phyloP scores from a whole-genome alignment of 2,329 filamentous ascomycete species.

The Leptosphaerulina australis region DNA sequence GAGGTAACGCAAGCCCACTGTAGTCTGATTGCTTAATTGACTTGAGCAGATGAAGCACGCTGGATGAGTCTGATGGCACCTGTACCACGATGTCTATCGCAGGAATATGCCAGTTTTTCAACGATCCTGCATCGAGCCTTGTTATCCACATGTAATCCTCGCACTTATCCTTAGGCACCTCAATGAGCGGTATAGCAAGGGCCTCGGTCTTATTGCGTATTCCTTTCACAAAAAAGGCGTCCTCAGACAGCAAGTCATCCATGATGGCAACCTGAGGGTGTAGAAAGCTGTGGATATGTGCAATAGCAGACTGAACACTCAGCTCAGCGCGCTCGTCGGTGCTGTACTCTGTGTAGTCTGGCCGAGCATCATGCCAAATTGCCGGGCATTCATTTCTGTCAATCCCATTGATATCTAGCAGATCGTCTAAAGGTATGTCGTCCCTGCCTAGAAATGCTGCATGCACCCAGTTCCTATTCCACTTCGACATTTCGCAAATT shows the following conservation, averaged over 20 bases:
- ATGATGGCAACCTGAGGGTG: slow-evolving; percentile 78
- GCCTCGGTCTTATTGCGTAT: slow-evolving; percentile 62
- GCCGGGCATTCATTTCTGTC: slow-evolving; percentile 69
- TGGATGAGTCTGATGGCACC: slow-evolving; percentile 71
- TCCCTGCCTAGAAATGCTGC: slow-evolving; percentile 78
- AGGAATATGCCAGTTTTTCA: slow-evolving; percentile 78
- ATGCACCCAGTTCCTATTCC: slow-evolving; percentile 76
- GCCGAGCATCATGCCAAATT: slow-evolving; percentile 73
- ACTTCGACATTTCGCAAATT: slow-evolving; percentile 81
- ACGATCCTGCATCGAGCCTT: slow-evolving; percentile 72
- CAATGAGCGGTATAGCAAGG: slow-evolving; percentile 69
- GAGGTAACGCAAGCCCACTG: slow-evolving; percentile 69
- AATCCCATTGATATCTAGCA: slow-evolving; percentile 81
- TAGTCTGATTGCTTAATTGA: slow-evolving; percentile 81
- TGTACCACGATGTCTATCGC: slow-evolving; percentile 85
- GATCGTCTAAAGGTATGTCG: slow-evolving; percentile 69
- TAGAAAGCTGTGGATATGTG: slow-evolving; percentile 74
- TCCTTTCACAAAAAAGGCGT: slow-evolving; percentile 68
- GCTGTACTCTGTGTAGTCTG: slow-evolving; percentile 73
- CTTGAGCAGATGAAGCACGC: slow-evolving; percentile 76
- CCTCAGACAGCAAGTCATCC: slow-evolving; percentile 71
- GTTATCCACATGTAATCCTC: slow-evolving; percentile 77
- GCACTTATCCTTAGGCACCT: slow-evolving; percentile 69
- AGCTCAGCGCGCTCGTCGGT: slow-evolving; percentile 71
- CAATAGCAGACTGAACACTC: slow-evolving; percentile 68